Conservation (phyloP, 495 filamentous ascomycete genomes). For the Venustampulla echinocandica region DNA sequence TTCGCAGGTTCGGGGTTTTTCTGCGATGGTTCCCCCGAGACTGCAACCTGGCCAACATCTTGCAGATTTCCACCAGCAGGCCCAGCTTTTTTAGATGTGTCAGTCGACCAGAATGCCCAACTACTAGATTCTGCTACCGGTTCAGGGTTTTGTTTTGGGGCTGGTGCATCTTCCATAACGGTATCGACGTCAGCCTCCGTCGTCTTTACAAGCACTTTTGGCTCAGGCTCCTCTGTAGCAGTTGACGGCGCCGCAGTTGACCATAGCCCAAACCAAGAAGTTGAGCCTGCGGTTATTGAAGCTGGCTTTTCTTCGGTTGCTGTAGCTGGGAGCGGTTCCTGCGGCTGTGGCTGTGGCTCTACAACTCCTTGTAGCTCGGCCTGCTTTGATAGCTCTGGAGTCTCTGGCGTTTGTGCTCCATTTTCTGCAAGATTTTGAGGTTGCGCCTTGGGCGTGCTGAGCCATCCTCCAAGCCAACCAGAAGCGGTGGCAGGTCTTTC, state of each 20-base stretch:
- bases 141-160: slow-evolving; percentile 12
- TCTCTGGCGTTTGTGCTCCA: slow-evolving; percentile 18
- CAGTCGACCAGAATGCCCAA: slow-evolving; percentile 44
- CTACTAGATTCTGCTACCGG: slow-evolving; percentile 15
- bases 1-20: slow-evolving; percentile 52
- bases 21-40: slow-evolving; percentile 59
- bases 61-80: slow-evolving; percentile 15
- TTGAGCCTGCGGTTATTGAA: slow-evolving; percentile 17
- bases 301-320: background rate
- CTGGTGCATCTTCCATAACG: slow-evolving; percentile 22
- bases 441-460: slow-evolving; percentile 26
- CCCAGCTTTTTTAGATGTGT: slow-evolving; percentile 38
- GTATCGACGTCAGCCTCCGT: slow-evolving; percentile 22
- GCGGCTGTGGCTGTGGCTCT: background rate
- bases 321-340: slow-evolving; percentile 10
- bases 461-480: slow-evolving; percentile 54
- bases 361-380: background rate
- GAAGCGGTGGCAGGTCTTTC: slow-evolving; percentile 29
- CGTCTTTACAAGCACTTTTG: slow-evolving; percentile 23
- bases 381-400: background rate
- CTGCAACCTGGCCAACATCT: slow-evolving; percentile 57
- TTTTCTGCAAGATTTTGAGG: slow-evolving; percentile 18
- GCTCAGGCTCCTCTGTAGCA: slow-evolving; percentile 2
- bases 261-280: slow-evolving; percentile 49
- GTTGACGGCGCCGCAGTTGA: slow-evolving; percentile 19